Conservation (phyloP, 1,284 basidiomycete species). For the Vanrija humicola region DNA sequence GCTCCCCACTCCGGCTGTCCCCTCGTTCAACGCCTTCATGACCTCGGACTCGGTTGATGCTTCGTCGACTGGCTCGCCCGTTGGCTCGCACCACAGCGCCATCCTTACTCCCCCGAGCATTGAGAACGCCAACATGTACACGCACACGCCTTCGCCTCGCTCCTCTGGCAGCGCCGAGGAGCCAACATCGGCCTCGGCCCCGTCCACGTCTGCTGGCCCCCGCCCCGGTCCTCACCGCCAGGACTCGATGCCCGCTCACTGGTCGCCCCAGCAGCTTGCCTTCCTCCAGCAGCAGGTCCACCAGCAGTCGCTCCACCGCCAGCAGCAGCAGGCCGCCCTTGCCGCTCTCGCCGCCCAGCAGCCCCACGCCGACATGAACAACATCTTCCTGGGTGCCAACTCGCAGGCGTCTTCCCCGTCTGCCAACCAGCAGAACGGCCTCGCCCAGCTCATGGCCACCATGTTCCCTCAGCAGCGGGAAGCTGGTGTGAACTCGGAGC, state of each 20-base stretch:
- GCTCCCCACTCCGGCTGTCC: conserved; percentile 7
- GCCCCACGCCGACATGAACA: conserved; percentile 7
- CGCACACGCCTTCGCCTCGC: conserved; percentile 32
- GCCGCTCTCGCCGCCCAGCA: conserved; percentile 2
- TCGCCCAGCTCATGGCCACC: conserved; percentile 27
- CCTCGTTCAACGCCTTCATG: conserved; percentile 27
- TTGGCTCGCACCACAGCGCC: conserved; percentile 14
- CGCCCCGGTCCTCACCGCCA: not conserved
- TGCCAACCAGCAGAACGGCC: conserved; percentile 14
- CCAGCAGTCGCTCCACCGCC: conserved; percentile 15
- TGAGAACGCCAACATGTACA: conserved; percentile 14
- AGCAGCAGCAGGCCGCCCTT: conserved; percentile 14
- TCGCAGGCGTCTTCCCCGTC: not conserved
- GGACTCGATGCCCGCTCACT: conserved; percentile 10
- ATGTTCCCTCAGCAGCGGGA: conserved; percentile 31
- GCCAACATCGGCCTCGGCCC: conserved; percentile 5
- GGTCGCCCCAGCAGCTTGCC: conserved; percentile 26
- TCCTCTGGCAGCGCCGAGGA: conserved; percentile 15
- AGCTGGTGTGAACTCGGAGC: conserved; percentile 1
- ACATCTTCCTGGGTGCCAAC: conserved; percentile 14
- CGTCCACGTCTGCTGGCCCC: not conserved
- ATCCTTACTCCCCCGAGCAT: conserved; percentile 31
- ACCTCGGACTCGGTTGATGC: conserved; percentile 22
- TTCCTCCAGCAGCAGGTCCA: conserved; percentile 31
- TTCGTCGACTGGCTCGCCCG: conserved; percentile 20